Evolutionary conservation across 225 moss, liverwort and hornwort species (phyloP).

Genomic region (Marchantia polymorpha): DNA sequence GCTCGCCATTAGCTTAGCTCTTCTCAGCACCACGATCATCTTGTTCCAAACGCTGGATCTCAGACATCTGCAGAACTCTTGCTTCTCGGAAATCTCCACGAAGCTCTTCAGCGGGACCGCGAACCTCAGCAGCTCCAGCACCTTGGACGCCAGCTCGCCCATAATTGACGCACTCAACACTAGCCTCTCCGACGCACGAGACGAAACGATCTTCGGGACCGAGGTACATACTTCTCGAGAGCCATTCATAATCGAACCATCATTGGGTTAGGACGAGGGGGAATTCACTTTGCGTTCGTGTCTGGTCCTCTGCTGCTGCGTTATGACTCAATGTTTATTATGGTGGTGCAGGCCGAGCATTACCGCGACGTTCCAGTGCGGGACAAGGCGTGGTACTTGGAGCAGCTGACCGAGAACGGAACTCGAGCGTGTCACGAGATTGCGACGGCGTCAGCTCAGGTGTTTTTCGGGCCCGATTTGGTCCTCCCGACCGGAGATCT

Average conservation of each 20-base stretch:
- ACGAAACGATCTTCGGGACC: neutral
- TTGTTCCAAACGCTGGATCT: conserved; percentile 1
- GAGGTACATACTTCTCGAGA: neutral
- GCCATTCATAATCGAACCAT: neutral
- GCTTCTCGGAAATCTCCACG: neutral
- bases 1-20: conserved; percentile 2
- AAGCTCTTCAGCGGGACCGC: neutral
- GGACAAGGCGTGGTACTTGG: conserved; percentile 6
- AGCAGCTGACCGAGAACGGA: conserved; percentile 6
- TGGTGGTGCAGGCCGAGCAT: neutral
- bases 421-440: conserved; percentile 12
- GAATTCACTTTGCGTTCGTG: too few relatives aligned
- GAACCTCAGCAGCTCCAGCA: neutral
- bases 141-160: neutral
- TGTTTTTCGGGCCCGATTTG: conserved; percentile 8
- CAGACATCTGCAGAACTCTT: neutral
- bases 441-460: conserved; percentile 13
- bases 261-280: neutral
- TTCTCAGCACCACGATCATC: neutral
- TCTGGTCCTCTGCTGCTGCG: neutral
- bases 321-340: neutral
- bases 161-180: neutral
- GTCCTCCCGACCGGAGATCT: conserved; percentile 3
- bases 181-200: neutral
- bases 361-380: neutral